phyloP scores from a whole-genome alignment of 2,329 filamentous ascomycete genomes.

The Alternaria atra region DNA sequence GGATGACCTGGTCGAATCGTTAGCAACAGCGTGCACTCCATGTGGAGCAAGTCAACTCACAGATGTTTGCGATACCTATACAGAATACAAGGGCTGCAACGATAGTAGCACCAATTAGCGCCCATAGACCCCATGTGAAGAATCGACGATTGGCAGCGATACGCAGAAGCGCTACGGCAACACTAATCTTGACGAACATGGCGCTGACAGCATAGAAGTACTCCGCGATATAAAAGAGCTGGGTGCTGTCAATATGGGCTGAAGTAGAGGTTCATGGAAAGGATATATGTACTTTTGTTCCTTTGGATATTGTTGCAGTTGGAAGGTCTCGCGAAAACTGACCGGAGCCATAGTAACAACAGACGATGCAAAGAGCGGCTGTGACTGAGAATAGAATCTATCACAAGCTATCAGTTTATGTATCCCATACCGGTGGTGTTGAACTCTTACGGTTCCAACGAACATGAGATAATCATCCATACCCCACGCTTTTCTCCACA shows the following conservation, averaged over 20 bases:
- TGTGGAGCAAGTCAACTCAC: conserved; percentile 7
- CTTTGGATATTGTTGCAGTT: conserved; percentile 20
- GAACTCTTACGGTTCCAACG: conserved; percentile 23
- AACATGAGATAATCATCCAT: conserved; percentile 31
- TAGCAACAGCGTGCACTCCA: background rate
- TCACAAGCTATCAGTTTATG: background rate
- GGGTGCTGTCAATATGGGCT: background rate
- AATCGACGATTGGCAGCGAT: conserved; percentile 22
- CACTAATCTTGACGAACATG: conserved; percentile 32
- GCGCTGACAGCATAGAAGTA: conserved; percentile 33
- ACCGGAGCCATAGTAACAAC: conserved; percentile 29
- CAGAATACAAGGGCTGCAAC: conserved; percentile 29
- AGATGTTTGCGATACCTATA: conserved; percentile 32
- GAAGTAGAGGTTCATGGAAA: background rate
- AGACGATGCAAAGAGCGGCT: conserved; percentile 30
- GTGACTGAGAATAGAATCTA: conserved; percentile 30
- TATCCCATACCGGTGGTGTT: background rate
- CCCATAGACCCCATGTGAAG: conserved; percentile 21
- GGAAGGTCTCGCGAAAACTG: conserved; percentile 22
- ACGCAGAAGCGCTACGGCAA: conserved; percentile 31
- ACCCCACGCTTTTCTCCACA: conserved; percentile 26
- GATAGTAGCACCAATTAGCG: conserved; percentile 23
- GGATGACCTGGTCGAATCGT: conserved; percentile 22
- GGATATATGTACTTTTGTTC: conserved; percentile 21
- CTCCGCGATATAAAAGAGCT: conserved; percentile 33